Percentiles rank a stretch among this genome's conserved stretches.
Conservation (phyloP, 2,329 filamentous ascomycete genomes). For the Arthrobotrys musiformis region DNA sequence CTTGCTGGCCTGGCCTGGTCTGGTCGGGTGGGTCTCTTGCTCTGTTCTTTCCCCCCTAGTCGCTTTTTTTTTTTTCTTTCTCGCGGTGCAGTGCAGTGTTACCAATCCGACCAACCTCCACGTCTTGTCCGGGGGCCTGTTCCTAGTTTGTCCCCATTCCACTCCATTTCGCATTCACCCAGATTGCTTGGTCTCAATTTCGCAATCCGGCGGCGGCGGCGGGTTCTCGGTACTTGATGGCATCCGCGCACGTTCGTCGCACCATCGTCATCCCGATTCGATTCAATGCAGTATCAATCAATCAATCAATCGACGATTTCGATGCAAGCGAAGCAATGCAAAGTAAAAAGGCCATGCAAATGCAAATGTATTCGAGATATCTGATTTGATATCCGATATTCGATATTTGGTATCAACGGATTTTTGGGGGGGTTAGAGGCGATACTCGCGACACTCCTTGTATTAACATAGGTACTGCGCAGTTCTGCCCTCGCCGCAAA, state of each 20-base stretch:
- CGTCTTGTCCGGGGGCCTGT: conserved; percentile 28
- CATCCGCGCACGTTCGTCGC: conserved; percentile 36
- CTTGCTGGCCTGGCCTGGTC: not conserved
- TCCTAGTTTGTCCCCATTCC: conserved; percentile 38
- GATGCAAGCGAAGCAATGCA: no score
- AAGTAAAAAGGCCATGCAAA: no score
- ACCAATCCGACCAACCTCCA: conserved; percentile 39
- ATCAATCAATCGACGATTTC: not conserved
- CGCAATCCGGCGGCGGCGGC: conserved; percentile 34
- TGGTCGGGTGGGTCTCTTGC: conserved; percentile 10
- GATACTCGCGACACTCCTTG: conserved; percentile 34
- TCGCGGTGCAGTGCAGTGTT: not conserved
- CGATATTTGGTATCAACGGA: no score
- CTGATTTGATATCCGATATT: not conserved
- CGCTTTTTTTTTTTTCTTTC: not conserved
- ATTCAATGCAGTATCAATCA: not conserved
- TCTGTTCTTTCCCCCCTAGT: conserved; percentile 34
- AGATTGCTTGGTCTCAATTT: conserved; percentile 49
- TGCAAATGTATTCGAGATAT: no score
- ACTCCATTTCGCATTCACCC: conserved; percentile 28
- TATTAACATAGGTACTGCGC: no score
- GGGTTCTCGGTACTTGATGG: conserved; percentile 43
- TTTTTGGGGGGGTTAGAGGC: conserved; percentile 1
- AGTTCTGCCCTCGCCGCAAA: not conserved
- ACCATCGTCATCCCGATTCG: conserved; percentile 4